Evolutionary conservation across 129 eudicot species (phyloP), one percentile per base, ranked within the genome.

Genomic region (Centella asiatica): DNA sequence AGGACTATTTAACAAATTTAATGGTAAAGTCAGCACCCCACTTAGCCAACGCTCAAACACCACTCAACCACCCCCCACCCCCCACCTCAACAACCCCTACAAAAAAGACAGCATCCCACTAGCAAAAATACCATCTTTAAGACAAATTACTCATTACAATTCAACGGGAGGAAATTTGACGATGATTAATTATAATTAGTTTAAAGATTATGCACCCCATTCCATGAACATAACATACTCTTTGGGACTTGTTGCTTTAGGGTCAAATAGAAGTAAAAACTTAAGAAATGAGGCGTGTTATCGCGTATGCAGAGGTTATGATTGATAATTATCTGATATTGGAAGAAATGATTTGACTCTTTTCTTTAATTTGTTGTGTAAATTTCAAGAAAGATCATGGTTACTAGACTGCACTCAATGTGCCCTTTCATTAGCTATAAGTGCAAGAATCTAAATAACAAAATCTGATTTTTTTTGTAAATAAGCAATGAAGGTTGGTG

Each of bases 171-270:
- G 17, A 27, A 29, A 28, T n/a, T n/a, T n/a, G n/a, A 25, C 23
- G n/a, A 26, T 25, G 5, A 56, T 7, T 56, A 56, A 31, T 15
- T 15, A 31, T 29, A 36, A 57, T 19, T 19, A 19, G 24, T 36
- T 34, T 34, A 57, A 57, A 23, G 45, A 19, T 34, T 1, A 32
- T 57, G 63, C 46, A n/a, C 19, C 46, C 63, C 46, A 9, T 2
- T 56, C 31, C 40, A 56, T 56, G 24, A 29, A 56, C 61, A 37
- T 1, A 32, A 28, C 44, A 20, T 57, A 33, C 62, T 57, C 33
- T 33, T 31, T 32, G 62, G 62, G 44, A 46, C 10, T 4, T 46
- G 23, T 46, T 46, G 23, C 51, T 46, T 46, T 18, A 6, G 5
- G 22, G 6, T 8, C 8, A 18, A 46, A 6, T 46, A 17, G 19